phyloP scores from a whole-genome alignment of 768 basidiomycete genomes.

The Gymnopilus dilepis region DNA sequence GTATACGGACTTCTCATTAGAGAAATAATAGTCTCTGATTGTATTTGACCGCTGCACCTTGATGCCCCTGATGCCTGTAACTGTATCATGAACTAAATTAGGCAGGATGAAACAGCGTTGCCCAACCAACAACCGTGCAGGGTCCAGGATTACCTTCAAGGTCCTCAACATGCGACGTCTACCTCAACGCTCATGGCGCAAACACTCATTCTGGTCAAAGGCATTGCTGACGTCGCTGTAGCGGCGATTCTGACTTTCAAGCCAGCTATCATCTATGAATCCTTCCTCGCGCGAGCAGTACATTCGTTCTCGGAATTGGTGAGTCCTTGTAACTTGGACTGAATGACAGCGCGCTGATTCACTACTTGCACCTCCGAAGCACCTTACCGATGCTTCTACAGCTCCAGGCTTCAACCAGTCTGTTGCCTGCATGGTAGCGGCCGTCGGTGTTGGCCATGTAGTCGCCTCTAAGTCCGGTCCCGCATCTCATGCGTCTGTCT shows the following conservation, averaged over 20 bases:
- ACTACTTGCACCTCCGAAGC: conserved; percentile 30
- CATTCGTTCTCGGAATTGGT: conserved; percentile 33
- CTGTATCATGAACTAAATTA: background rate
- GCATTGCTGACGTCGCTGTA: conserved; percentile 33
- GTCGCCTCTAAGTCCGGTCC: conserved; percentile 33
- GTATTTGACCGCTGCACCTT: background rate
- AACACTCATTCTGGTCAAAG: conserved; percentile 30
- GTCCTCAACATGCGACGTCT: background rate
- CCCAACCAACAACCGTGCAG: background rate
- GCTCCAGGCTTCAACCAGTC: conserved; percentile 42
- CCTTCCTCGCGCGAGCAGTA: conserved; percentile 23
- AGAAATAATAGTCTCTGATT: background rate
- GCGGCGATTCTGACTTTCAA: conserved; percentile 31
- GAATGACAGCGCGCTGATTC: background rate
- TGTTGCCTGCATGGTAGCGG: conserved; percentile 40
- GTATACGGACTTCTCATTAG: background rate
- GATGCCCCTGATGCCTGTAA: background rate
- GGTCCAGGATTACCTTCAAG: background rate
- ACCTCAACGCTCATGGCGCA: conserved; percentile 5
- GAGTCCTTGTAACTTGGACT: conserved; percentile 4
- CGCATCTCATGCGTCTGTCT: conserved; percentile 28
- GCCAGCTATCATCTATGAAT: conserved; percentile 35
- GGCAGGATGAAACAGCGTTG: conserved; percentile 4
- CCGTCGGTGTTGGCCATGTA: conserved; percentile 36
- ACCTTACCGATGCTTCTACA: conserved; percentile 28